Evolutionary conservation across 257 asterid genomes (phyloP), one percentile per base, ranked within the genome.

Genomic region (Ophiorrhiza pumila): DNA sequence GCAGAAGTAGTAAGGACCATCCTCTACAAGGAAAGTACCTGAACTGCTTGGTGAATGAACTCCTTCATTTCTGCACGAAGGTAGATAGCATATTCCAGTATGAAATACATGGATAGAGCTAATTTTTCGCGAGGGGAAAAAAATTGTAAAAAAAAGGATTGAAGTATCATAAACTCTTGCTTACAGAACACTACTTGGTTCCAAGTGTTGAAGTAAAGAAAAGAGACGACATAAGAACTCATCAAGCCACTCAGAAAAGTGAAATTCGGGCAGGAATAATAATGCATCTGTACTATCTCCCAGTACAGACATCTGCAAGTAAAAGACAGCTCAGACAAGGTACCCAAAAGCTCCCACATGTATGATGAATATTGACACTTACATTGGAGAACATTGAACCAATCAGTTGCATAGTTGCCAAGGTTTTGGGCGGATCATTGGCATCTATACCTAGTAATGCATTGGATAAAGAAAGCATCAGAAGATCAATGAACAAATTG

Each of bases 361-460:
- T 41, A 49, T 41, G 14, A 27, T 57, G 62, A 75, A 76, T 76
- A 81, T 37, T 76, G 69, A 66, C 60, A 73, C 90, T 83, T 86
- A 95, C 99, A 65, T 82, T 95, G 78, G 99, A 91, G 80, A 95
- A 95, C 70, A 95, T 78, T 79, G 99, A 95, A 71, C 98, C 97
- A 63, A 95, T 85, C 68, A 95, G 93, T 65, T 95, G 98, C 96
- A 95, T 87, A 78, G 97, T 90, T 67, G 99, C 99, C 88, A 87
- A 74, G 81, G 99, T 95, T 85, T 95, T 95, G 39, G 99, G 99
- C 71, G 99, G 99, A 83, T 95, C 99, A 80, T 95, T 95, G 82
- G 99, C 99, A 86, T 95, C 99, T 88, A 95, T 88, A 61, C 99
- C 99, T 83, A 90, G 97, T 74, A 95, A 87, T 67, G 99, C 89